Percentiles rank a stretch among this genome's conserved stretches.
Evolutionary conservation across 2,329 filamentous ascomycete species (phyloP).

Genomic region (Nothophoma quercina): DNA sequence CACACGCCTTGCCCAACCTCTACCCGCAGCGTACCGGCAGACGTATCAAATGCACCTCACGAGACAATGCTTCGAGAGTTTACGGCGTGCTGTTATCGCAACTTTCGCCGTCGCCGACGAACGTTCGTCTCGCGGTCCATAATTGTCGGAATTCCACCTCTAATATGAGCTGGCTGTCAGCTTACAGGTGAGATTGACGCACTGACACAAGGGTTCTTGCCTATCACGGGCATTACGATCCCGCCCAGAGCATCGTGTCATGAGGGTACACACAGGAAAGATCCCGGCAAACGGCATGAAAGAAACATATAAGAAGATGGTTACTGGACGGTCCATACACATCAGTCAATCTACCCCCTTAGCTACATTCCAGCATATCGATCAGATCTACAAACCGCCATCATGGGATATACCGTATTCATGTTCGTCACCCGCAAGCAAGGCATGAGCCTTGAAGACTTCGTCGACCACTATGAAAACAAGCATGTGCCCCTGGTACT

Average conservation of each 20-base stretch:
- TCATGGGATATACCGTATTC: constrained; percentile 30
- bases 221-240: not conserved
- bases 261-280: not conserved
- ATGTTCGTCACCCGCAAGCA: constrained; percentile 29
- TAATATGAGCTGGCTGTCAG: not conserved
- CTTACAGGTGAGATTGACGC: constrained; percentile 7
- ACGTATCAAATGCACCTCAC: not conserved
- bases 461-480: constrained; percentile 35
- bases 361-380: not conserved
- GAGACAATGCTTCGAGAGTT: not conserved
- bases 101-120: not conserved
- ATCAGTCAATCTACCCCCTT: not conserved
- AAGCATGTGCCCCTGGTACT: constrained; percentile 33
- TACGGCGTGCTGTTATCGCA: no score
- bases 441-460: constrained; percentile 23
- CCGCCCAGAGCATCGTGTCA: not conserved
- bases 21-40: not conserved
- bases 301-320: not conserved
- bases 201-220: not conserved
- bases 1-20: not conserved
- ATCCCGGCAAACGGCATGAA: not conserved
- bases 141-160: not conserved
- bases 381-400: not conserved
- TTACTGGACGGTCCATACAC: no score
- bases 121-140: not conserved